Percentiles rank a stretch among this genome's conserved stretches.
These are phyloP conservation scores for Aurifilum marmelostoma DNA, from an alignment of 2,329 filamentous ascomycete species.

Conservation along the genomic window DNA sequence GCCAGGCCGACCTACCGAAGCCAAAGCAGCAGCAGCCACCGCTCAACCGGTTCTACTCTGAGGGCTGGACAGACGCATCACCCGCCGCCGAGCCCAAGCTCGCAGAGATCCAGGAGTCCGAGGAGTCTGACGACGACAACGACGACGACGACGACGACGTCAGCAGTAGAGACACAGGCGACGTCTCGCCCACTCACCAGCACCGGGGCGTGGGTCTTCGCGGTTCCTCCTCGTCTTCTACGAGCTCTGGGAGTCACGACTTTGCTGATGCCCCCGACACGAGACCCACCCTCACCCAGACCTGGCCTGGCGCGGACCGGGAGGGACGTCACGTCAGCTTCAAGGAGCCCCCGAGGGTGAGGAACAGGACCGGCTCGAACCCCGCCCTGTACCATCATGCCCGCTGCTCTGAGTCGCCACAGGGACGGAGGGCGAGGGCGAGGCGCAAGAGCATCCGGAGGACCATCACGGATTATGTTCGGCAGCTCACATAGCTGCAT, in stretches of 20 bases:
- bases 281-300: constrained; percentile 6
- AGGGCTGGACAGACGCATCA: constrained; percentile 13
- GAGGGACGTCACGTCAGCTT: constrained; percentile 23
- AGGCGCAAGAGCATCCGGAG: constrained; percentile 25
- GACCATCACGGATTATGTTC: constrained; percentile 22
- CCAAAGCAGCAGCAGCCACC: constrained; percentile 4
- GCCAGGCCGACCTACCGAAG: background rate
- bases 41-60: constrained; percentile 27
- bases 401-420: constrained; percentile 18
- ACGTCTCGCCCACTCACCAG: constrained; percentile 5
- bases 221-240: constrained; percentile 8
- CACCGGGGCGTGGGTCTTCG: background rate
- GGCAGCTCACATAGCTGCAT: constrained; percentile 8
- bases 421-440: constrained; percentile 15
- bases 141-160: background rate
- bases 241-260: constrained; percentile 4
- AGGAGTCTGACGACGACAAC: background rate
- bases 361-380: constrained; percentile 17
- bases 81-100: constrained; percentile 7
- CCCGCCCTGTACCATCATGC: constrained; percentile 16
- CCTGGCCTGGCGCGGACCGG: background rate
- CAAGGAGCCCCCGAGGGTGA: constrained; percentile 12
- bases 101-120: constrained; percentile 22
- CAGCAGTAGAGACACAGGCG: background rate
- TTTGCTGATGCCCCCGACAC: constrained; percentile 5